Conservation (phyloP, 495 filamentous ascomycete genomes). For the Annulohypoxylon bovei region DNA sequence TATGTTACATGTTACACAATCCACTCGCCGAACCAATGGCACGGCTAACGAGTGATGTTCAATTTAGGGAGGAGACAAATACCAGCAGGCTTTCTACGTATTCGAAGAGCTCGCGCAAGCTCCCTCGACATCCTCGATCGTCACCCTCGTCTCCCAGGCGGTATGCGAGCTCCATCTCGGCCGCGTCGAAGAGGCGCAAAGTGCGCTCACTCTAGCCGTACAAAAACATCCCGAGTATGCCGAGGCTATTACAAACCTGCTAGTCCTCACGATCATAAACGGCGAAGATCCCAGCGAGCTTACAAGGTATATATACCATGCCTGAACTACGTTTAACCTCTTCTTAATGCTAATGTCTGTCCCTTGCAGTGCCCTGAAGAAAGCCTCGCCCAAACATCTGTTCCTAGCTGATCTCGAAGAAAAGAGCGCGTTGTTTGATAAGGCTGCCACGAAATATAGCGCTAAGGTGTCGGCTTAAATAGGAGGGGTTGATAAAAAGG, state of each 20-base stretch:
- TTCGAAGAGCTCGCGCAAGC: slow-evolving; percentile 95
- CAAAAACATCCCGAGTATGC: slow-evolving; percentile 75
- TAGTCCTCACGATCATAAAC: slow-evolving; percentile 79
- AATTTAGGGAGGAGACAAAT: slow-evolving; percentile 87
- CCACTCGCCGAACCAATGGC: neutral
- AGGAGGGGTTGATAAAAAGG: neutral
- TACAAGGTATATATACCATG: slow-evolving; percentile 64
- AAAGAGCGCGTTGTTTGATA: slow-evolving; percentile 82
- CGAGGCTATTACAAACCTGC: slow-evolving; percentile 79
- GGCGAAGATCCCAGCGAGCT: slow-evolving; percentile 74
- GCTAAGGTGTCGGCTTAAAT: slow-evolving; percentile 71
- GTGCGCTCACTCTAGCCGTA: slow-evolving; percentile 81
- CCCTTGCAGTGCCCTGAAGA: slow-evolving; percentile 64
- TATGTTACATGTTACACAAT: slow-evolving; percentile 62
- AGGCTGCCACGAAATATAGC: slow-evolving; percentile 79
- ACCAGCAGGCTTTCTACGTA: slow-evolving; percentile 97
- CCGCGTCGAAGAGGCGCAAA: slow-evolving; percentile 87
- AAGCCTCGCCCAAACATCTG: slow-evolving; percentile 67
- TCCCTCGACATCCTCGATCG: slow-evolving; percentile 72
- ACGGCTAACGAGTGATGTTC: neutral
- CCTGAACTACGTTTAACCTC: neutral
- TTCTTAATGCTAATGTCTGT: slow-evolving; percentile 34
- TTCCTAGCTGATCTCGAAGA: slow-evolving; percentile 75
- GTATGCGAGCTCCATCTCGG: slow-evolving; percentile 92
- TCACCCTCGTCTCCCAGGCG: slow-evolving; percentile 83